Evolutionary conservation across 2,329 filamentous ascomycete genomes (phyloP), one percentile per base, ranked within the genome.

Genomic region (Diaporthe sp.): DNA sequence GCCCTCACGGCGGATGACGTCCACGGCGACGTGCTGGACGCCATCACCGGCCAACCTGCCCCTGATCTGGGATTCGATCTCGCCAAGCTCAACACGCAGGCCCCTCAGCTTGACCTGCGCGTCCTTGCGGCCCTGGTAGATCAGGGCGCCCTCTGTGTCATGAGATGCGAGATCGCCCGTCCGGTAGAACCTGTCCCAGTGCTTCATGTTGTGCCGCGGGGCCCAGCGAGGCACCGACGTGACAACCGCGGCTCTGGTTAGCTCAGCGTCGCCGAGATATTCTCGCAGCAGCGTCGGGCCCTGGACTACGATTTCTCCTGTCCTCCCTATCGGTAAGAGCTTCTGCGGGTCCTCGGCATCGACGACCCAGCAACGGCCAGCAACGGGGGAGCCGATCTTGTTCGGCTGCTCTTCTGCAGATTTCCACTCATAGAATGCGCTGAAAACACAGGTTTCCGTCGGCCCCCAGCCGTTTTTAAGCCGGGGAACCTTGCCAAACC

Each of bases 61-160:
- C 9, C 62, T 34, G 13, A 77, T 39, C 9, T 71, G 58, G 17
- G 70, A 60, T 46, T 84, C 88, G 71, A 85, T 86, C 79, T 85
- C 87, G 25, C 83, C 85, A 72, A 86, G 80, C 81, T 86, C 89
- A 76, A 87, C 82, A 76, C 87, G 78, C 68, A 84, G 87, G 58
- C 90, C 90, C 42, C 85, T 84, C 17, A 90, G 80, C 78, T 90
- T 90, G 51, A 89, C 83, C 78, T 89, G 87, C 1, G 84, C 84
- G 78, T 89, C 87, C 72, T 86, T 86, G 57, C 88, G 84, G 57
- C 87, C 87, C 55, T 87, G 72, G 71, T 81, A 82, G 6, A 81
- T 60, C 31, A 85, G 77, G 53, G 44, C 76, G 15, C 82, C 81
- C 60, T 84, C 78, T 19, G 75, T 76, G 55, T 80, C 73, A 31